phyloP scores from a whole-genome alignment of 345 rosid species.

The Salix udensis region DNA sequence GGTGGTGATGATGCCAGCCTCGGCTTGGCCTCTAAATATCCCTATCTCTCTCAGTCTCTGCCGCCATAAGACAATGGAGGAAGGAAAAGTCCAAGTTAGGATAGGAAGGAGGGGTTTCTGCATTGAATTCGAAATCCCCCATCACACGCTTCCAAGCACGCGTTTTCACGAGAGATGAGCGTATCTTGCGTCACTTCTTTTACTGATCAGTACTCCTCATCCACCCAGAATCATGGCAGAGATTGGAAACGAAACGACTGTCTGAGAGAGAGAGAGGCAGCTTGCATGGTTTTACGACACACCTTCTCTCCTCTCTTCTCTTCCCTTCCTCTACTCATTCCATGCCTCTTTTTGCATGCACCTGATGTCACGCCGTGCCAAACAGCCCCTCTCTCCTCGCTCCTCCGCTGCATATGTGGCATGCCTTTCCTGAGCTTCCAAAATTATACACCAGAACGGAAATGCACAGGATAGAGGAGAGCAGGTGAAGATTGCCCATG shows the following conservation, averaged over 20 bases:
- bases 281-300: slow-evolving; percentile 1
- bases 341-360: not conserved
- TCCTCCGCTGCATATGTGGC: not conserved
- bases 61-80: slow-evolving; percentile 32
- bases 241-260: slow-evolving; percentile 13
- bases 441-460: not conserved
- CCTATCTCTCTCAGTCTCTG: slow-evolving; percentile 34
- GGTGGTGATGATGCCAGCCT: slow-evolving; percentile 16
- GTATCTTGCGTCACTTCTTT: slow-evolving; percentile 41
- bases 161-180: slow-evolving; percentile 18
- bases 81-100: not conserved
- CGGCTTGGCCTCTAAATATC: not conserved
- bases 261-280: not conserved
- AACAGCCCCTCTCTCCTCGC: too few species aligned
- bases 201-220: not conserved
- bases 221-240: not conserved
- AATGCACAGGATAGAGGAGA: not conserved
- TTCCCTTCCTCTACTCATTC: not conserved
- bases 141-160: slow-evolving; percentile 59
- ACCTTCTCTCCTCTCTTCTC: not conserved
- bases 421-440: not conserved
- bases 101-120: not conserved
- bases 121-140: slow-evolving; percentile 44
- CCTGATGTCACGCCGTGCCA: not conserved
- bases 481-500: too few species aligned